Conservation (phyloP, 345 rosid genomes). For the Lenwebbia sp. region DNA sequence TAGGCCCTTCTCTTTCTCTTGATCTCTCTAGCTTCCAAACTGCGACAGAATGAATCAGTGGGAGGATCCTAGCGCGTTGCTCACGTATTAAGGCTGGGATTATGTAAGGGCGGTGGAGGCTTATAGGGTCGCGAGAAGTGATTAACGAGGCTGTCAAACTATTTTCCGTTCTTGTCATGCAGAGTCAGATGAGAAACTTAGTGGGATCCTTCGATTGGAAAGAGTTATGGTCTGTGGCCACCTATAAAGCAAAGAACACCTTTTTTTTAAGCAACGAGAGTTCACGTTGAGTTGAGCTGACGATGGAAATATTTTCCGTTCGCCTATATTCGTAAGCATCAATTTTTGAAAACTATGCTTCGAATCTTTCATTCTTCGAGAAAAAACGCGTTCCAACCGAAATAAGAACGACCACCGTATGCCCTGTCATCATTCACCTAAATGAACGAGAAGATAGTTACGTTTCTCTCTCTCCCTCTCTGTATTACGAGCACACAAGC, state of each 20-base stretch:
- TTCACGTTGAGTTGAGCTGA: no score
- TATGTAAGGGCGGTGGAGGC: no score
- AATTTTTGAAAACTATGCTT: not conserved
- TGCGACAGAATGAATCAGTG: no score
- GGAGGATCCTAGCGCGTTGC: no score
- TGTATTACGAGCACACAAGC: not conserved
- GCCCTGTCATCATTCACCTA: not conserved
- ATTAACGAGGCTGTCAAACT: no score
- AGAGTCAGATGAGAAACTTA: not conserved
- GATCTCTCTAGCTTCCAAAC: not conserved
- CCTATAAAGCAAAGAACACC: not conserved
- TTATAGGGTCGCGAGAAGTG: no score
- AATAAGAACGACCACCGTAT: not conserved
- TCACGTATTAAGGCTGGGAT: no score
- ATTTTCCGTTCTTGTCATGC: no score
- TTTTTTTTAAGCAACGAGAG: not conserved
- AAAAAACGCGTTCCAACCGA: not conserved
- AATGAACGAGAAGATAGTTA: not conserved
- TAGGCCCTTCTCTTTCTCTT: not conserved
- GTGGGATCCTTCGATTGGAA: not conserved
- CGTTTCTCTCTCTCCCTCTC: no score
- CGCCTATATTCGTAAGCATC: not conserved
- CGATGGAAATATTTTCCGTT: no score
- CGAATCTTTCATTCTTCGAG: fast-evolving
- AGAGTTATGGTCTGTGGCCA: not conserved